These are phyloP conservation scores for Cystobasidium slooffiae DNA, from an alignment of 1,284 basidiomycete genomes.

Conservation along the genomic window DNA sequence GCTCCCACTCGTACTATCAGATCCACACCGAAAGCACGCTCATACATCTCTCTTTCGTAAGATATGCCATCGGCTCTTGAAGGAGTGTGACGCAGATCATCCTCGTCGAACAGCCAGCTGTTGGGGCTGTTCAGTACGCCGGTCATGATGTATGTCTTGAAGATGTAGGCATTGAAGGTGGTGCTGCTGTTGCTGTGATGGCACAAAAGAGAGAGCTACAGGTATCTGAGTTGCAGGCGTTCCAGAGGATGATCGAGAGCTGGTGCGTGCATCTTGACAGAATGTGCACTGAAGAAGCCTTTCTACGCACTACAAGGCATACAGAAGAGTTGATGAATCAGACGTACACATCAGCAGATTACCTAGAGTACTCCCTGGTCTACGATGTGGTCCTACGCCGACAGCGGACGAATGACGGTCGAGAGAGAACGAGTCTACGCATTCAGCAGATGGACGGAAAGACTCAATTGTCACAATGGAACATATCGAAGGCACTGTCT, in stretches of 20 bases:
- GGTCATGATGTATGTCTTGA: background rate
- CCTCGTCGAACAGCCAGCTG: slow-evolving; percentile 33
- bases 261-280: too few relatives aligned
- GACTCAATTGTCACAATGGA: too few relatives aligned
- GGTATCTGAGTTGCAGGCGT: background rate
- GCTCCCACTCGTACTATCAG: slow-evolving; percentile 41
- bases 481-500: too few relatives aligned
- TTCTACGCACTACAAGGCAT: too few relatives aligned
- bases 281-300: too few relatives aligned
- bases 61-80: slow-evolving; percentile 36
- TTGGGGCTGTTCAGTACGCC: slow-evolving; percentile 27
- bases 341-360: too few relatives aligned
- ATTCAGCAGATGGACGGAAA: too few relatives aligned
- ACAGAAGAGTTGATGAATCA: too few relatives aligned
- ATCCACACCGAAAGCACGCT: slow-evolving; percentile 38
- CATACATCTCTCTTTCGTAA: slow-evolving; percentile 32
- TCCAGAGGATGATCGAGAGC: background rate
- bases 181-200: background rate
- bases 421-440: too few relatives aligned
- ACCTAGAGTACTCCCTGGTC: too few relatives aligned
- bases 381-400: too few relatives aligned
- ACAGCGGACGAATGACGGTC: too few relatives aligned
- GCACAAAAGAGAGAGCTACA: background rate
- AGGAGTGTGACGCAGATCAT: slow-evolving; percentile 35
- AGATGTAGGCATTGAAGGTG: background rate